Percentiles rank a stretch among this genome's conserved stretches.
Conservation (phyloP, 768 basidiomycete species). For the Lactifluus rugatus region DNA sequence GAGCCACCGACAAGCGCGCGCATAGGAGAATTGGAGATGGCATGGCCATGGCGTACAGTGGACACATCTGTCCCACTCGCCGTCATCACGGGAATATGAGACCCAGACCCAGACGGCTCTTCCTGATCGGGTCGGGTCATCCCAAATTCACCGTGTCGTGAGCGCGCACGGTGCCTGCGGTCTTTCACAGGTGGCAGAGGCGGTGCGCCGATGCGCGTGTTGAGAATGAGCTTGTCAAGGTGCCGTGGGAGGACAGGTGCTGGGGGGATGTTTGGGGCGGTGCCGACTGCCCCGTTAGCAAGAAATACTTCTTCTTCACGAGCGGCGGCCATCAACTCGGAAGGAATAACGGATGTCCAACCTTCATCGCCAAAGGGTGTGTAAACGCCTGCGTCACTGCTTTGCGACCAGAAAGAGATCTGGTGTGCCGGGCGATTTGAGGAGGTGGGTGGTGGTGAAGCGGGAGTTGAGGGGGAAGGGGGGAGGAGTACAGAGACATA, state of each 20-base stretch:
- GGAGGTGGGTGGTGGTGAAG: slow-evolving; percentile 27
- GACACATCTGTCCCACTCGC: slow-evolving; percentile 27
- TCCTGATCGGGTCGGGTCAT: slow-evolving; percentile 17
- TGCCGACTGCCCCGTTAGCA: slow-evolving; percentile 28
- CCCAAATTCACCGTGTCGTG: slow-evolving; percentile 13
- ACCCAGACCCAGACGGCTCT: slow-evolving; percentile 13
- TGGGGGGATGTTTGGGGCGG: slow-evolving; percentile 73
- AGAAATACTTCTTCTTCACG: slow-evolving; percentile 76
- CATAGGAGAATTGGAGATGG: slow-evolving; percentile 14
- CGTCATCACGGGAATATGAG: slow-evolving; percentile 25
- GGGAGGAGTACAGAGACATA: slow-evolving; percentile 63
- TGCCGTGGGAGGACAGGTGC: slow-evolving; percentile 86
- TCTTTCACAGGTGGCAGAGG: slow-evolving; percentile 5
- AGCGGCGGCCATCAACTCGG: slow-evolving; percentile 69
- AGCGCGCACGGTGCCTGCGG: slow-evolving; percentile 17
- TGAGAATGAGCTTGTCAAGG: slow-evolving; percentile 89
- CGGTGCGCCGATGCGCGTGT: slow-evolving; percentile 33
- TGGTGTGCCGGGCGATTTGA: slow-evolving; percentile 20
- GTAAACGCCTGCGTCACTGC: slow-evolving; percentile 15
- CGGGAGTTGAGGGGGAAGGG: slow-evolving; percentile 25
- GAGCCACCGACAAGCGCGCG: slow-evolving; percentile 18
- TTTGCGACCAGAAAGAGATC: slow-evolving; percentile 37
- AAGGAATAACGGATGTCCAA: slow-evolving; percentile 79
- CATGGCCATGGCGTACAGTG: slow-evolving; percentile 8
- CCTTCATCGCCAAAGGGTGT: slow-evolving; percentile 26